Evolutionary conservation across 2,329 filamentous ascomycete genomes (phyloP).

Genomic region (Ploettnerulaceae sp.): DNA sequence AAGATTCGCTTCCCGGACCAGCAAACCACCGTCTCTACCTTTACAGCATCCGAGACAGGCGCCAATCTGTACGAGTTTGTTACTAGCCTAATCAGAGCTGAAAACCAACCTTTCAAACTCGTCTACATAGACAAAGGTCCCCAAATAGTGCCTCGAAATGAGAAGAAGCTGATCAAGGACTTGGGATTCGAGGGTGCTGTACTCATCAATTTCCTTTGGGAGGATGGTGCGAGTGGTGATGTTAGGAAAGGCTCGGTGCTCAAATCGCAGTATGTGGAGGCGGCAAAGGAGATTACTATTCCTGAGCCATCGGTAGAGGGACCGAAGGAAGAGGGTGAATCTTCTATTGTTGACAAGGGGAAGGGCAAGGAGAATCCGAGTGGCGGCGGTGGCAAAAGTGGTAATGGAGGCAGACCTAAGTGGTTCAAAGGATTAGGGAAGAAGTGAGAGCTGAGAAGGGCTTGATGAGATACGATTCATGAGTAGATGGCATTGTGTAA

Average conservation of each 20-base stretch:
- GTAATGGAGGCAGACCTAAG: conserved; percentile 50
- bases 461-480: conserved; percentile 4
- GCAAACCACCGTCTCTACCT: conserved; percentile 67
- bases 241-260: conserved; percentile 43
- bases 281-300: conserved; percentile 63
- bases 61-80: conserved; percentile 71
- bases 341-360: conserved; percentile 30
- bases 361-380: conserved; percentile 27
- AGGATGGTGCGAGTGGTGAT: conserved; percentile 52
- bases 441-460: conserved; percentile 48
- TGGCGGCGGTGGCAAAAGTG: conserved; percentile 36
- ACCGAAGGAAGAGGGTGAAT: conserved; percentile 37
- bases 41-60: conserved; percentile 64
- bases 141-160: conserved; percentile 39
- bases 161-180: conserved; percentile 59
- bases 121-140: conserved; percentile 28
- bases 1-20: conserved; percentile 88
- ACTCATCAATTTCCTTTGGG: conserved; percentile 73
- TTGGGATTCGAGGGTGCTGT: conserved; percentile 67
- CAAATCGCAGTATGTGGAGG: conserved; percentile 46
- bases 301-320: conserved; percentile 47
- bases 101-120: conserved; percentile 65
- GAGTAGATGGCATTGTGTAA: neutral
- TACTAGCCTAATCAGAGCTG: conserved; percentile 61
- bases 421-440: conserved; percentile 69